Conservation (phyloP, 1,284 basidiomycete genomes). For the Rhodotorula mucilaginosa region DNA sequence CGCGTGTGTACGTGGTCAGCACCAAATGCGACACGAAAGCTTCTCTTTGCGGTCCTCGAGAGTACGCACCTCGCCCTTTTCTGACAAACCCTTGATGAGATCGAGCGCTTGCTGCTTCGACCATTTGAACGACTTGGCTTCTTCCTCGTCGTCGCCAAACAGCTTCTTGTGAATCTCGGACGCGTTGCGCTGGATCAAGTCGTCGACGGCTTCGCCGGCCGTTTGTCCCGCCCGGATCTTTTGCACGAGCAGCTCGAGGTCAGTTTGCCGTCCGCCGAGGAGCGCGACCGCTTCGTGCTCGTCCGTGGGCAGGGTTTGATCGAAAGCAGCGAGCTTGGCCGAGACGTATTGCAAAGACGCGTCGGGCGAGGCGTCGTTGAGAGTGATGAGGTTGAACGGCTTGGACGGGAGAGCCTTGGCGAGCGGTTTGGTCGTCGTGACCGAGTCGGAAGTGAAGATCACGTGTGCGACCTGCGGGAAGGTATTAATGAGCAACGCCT, state of each 20-base stretch:
- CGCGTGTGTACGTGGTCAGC: neutral
- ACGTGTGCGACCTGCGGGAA: slow-evolving; percentile 74
- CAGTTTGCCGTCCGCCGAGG: slow-evolving; percentile 82
- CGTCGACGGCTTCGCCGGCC: slow-evolving; percentile 79
- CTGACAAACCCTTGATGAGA: slow-evolving; percentile 71
- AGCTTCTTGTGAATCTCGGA: slow-evolving; percentile 84
- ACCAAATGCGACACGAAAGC: neutral
- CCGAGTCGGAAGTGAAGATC: slow-evolving; percentile 83
- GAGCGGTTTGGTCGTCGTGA: slow-evolving; percentile 78
- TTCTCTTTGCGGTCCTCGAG: neutral
- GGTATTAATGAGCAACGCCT: neutral
- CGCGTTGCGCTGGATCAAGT: slow-evolving; percentile 67
- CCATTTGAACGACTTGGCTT: slow-evolving; percentile 80
- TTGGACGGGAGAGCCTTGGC: slow-evolving; percentile 79
- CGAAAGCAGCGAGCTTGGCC: slow-evolving; percentile 65
- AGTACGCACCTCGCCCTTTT: slow-evolving; percentile 64
- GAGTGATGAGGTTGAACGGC: slow-evolving; percentile 71
- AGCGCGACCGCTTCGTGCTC: slow-evolving; percentile 64
- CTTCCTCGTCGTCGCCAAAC: slow-evolving; percentile 78
- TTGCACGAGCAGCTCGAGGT: slow-evolving; percentile 79
- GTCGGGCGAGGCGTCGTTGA: slow-evolving; percentile 79
- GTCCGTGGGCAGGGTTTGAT: slow-evolving; percentile 46
- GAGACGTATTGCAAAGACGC: slow-evolving; percentile 78
- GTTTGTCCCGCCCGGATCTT: slow-evolving; percentile 73
- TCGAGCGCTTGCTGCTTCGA: slow-evolving; percentile 83